phyloP scores from a whole-genome alignment of 768 basidiomycete genomes.

The Mycena galericulata region DNA sequence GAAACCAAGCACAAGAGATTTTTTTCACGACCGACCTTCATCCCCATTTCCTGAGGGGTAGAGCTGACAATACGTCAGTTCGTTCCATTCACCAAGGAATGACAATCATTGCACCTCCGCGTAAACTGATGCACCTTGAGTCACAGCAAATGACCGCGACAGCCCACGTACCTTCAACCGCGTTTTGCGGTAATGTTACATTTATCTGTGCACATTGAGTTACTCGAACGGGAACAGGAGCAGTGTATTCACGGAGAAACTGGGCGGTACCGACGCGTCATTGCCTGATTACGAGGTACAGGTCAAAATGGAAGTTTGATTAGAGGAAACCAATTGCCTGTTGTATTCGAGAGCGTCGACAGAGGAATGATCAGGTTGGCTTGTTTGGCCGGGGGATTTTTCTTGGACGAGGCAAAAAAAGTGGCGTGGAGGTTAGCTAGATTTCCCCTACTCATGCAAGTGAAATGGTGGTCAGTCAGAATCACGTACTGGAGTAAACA shows the following conservation, averaged over 20 bases:
- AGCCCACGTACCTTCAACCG: conserved; percentile 51
- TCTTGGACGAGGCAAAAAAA: conserved; percentile 70
- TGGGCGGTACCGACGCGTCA: conserved; percentile 81
- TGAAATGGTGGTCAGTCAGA: background rate
- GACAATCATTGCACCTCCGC: conserved; percentile 14
- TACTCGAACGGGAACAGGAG: background rate
- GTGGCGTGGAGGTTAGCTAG: conserved; percentile 78
- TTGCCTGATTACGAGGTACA: no score
- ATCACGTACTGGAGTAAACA: conserved; percentile 71
- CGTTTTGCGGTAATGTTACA: conserved; percentile 76
- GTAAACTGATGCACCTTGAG: conserved; percentile 15
- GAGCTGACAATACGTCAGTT: conserved; percentile 70
- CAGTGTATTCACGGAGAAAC: conserved; percentile 64
- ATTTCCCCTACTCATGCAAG: background rate
- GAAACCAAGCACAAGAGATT: background rate
- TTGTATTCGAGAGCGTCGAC: conserved; percentile 70
- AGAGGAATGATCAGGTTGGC: conserved; percentile 78
- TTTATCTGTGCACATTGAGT: conserved; percentile 57
- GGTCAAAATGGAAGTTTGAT: no score
- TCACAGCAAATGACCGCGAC: background rate
- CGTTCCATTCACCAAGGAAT: background rate
- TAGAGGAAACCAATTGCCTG: no score
- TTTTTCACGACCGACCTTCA: conserved; percentile 40
- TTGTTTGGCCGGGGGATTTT: conserved; percentile 68
- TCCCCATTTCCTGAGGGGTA: conserved; percentile 71